Base-by-base conservation (phyloP, 2,329 filamentous ascomycete genomes). In the Helminthosporium solani region DNA sequence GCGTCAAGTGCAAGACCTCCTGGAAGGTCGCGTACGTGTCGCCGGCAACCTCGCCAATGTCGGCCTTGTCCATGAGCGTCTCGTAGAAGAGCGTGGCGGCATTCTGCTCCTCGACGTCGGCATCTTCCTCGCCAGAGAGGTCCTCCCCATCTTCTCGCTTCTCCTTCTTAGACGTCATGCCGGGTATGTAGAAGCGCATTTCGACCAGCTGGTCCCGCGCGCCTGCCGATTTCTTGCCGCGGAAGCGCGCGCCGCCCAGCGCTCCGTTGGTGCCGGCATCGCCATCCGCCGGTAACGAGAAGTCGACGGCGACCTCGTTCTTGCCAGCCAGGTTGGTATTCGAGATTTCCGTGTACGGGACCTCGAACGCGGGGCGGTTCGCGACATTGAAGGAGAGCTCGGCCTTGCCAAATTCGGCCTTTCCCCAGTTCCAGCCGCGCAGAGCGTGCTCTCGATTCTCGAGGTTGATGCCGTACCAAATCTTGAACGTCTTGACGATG, bases 341-440 rank as follows among this genome's bases (percentile, higher is more conserved):
- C 47, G 88, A 91, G 59, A 99, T 95, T 71, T 99, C 94, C 37
- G 90, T 88, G 75, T 97, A 99, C 11, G 95, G 91, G 4, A 99
- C 85, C 72, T 97, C 94, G 70, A 99, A 99, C 4, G 92, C 89
- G 2, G 94, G 94, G 61, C 90, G 85, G 72, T 96, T 99, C 68
- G 95, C 90, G 30, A 99, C 94, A 70, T 91, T 97, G 78, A 99
- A 99, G 23, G 88, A 83, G 45, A 99, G 82, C 75, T 99, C 94
- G 44, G 90, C 87, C 73, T 97, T 96, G 51, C 87, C 86, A 68
- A 99, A 96, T 64, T 99, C 94, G 54, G 90, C 89, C 74, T 97
- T 99, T 63, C 94, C 94, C 95, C 94, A 99, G 71, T 99, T 99
- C 94, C 94, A 99, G 46, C 94, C 94, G 59, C 94, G 85, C 48